phyloP scores from a whole-genome alignment of 2,329 filamentous ascomycete genomes.

The Colletotrichum sansevieriae region DNA sequence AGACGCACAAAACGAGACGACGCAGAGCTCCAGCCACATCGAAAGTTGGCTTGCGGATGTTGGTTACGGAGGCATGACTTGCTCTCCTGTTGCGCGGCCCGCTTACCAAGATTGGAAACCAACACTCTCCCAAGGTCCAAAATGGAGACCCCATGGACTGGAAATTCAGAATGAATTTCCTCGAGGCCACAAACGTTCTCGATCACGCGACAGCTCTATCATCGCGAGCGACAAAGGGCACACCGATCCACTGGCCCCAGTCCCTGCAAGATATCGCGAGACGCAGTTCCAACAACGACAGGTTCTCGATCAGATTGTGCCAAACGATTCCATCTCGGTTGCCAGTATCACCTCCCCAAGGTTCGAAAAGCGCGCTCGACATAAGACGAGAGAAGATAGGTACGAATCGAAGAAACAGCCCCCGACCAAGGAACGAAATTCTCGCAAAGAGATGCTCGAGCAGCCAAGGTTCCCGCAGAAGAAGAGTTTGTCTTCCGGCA shows the following conservation, averaged over 20 bases:
- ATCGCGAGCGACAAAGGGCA: conserved; percentile 14
- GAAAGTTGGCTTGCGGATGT: conserved; percentile 33
- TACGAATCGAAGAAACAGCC: conserved; percentile 61
- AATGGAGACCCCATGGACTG: conserved; percentile 26
- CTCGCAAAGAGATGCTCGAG: conserved; percentile 44
- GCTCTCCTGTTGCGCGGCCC: not conserved
- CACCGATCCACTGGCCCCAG: not conserved
- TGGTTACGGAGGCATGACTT: conserved; percentile 11
- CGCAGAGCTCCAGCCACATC: conserved; percentile 2
- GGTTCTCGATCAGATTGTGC: not conserved
- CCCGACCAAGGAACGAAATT: conserved; percentile 34
- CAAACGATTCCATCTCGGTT: not conserved
- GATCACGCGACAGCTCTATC: conserved; percentile 41
- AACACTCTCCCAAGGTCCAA: not conserved
- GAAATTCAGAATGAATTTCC: not conserved
- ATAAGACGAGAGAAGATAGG: conserved; percentile 68
- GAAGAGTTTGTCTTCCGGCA: conserved; percentile 51
- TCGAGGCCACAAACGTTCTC: conserved; percentile 20
- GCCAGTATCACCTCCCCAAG: not conserved
- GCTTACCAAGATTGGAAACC: not conserved
- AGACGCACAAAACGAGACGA: not conserved
- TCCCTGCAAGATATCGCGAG: not conserved
- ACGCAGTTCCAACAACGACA: not conserved
- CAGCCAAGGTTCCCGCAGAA: conserved; percentile 42
- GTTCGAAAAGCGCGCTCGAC: conserved; percentile 65